A percentile compares a stretch with the other conserved stretches of the same genome.
phyloP scores from a whole-genome alignment of 768 basidiomycete genomes.

The Hygrocybe punicea region DNA sequence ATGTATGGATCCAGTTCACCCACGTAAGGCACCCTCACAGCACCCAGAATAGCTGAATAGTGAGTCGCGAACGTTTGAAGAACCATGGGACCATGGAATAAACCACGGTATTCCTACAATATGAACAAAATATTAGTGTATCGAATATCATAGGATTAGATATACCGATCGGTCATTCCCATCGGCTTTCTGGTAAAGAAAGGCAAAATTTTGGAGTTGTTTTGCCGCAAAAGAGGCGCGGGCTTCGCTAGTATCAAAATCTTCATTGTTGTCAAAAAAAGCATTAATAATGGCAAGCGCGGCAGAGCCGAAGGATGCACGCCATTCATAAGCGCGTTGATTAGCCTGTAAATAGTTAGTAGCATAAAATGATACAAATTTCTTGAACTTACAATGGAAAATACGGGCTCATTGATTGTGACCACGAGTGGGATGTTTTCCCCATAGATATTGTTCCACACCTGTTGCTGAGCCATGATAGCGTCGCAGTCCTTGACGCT shows the following conservation, averaged over 20 bases:
- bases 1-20: background rate
- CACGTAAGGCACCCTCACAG: background rate
- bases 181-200: background rate
- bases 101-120: background rate
- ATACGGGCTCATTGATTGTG: conserved; percentile 1
- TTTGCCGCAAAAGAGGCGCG: background rate
- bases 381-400: conserved; percentile 1
- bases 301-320: conserved; percentile 3
- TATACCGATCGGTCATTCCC: background rate
- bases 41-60: background rate
- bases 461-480: background rate
- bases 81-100: background rate
- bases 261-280: background rate
- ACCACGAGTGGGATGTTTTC: background rate
- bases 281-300: conserved; percentile 5
- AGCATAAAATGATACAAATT: background rate
- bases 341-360: conserved; percentile 1
- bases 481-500: background rate
- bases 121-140: background rate
- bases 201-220: background rate
- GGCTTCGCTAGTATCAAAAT: background rate
- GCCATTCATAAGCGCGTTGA: conserved; percentile 8
- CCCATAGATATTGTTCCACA: background rate
- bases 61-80: background rate
- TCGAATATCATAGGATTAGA: background rate